Evolutionary conservation across 177 flowering plant species (phyloP).

Genomic region (Vitis hybrid): DNA sequence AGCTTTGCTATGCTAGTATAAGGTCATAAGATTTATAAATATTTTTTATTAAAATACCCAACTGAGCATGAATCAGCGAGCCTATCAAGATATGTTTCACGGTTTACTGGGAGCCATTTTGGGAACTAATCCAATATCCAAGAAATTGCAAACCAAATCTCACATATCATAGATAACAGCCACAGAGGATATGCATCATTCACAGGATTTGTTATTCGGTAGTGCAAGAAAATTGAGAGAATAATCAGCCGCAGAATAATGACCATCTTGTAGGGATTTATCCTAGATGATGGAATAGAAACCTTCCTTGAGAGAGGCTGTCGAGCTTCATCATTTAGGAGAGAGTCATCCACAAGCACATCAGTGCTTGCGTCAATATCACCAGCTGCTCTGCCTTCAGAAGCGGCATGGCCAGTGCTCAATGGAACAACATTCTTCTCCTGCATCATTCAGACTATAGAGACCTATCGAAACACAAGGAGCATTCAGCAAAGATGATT

Average conservation of each 20-base stretch:
- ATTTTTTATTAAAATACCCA: too few species aligned
- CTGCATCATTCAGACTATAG: constrained; percentile 53
- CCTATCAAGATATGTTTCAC: too few species aligned
- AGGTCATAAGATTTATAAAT: too few species aligned
- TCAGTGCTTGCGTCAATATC: constrained; percentile 95
- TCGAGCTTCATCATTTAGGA: constrained; percentile 89
- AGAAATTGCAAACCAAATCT: constrained; percentile 96
- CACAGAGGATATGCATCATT: constrained; percentile 33
- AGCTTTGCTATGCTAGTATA: too few species aligned
- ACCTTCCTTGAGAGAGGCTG: constrained; percentile 95
- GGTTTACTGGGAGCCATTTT: constrained; percentile 72
- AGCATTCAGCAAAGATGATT: too few species aligned
- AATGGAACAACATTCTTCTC: constrained; percentile 80
- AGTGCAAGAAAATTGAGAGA: constrained; percentile 77
- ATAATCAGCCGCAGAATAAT: constrained; percentile 86
- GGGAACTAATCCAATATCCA: constrained; percentile 98
- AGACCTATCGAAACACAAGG: too few species aligned
- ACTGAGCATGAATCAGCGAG: too few species aligned
- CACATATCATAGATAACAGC: constrained; percentile 94
- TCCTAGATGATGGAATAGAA: constrained; percentile 84
- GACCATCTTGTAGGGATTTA: constrained; percentile 92
- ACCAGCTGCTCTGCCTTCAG: constrained; percentile 79
- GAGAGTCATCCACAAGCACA: constrained; percentile 72
- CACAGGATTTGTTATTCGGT: constrained; percentile 91
- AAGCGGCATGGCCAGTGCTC: constrained; percentile 75